Evolutionary conservation across 2,329 filamentous ascomycete genomes (phyloP).

Genomic region (Colletotrichum sidae): DNA sequence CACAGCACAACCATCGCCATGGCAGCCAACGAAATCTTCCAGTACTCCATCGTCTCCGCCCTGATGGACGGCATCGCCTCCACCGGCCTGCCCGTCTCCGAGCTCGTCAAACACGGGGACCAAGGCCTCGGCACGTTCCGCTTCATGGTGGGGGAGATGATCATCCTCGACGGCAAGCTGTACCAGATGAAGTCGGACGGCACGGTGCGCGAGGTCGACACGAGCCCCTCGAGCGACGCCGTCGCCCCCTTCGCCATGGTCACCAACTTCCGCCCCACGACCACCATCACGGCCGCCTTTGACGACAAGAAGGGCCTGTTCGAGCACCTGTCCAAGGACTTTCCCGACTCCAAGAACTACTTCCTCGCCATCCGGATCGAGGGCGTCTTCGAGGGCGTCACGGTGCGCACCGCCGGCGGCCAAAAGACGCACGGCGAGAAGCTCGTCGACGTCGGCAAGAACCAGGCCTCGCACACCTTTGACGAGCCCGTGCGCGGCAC

Average conservation of each 20-base stretch:
- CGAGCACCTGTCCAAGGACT: slow-evolving; percentile 36
- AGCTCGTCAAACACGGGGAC: slow-evolving; percentile 46
- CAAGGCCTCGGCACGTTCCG: slow-evolving; percentile 50
- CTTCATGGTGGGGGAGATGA: slow-evolving; percentile 50
- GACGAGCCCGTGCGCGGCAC: slow-evolving; percentile 41
- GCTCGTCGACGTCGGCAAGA: slow-evolving; percentile 43
- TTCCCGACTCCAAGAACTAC: slow-evolving; percentile 44
- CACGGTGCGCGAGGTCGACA: slow-evolving; percentile 41
- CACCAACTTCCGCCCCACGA: slow-evolving; percentile 45
- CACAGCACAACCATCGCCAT: slow-evolving; percentile 35
- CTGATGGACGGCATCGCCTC: slow-evolving; percentile 50
- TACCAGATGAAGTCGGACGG: slow-evolving; percentile 52
- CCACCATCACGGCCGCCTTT: slow-evolving; percentile 37
- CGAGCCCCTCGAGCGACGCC: slow-evolving; percentile 36
- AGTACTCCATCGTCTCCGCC: slow-evolving; percentile 49
- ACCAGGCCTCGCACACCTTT: slow-evolving; percentile 46
- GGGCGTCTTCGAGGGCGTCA: slow-evolving; percentile 44
- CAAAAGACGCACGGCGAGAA: slow-evolving; percentile 44
- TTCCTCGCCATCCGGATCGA: slow-evolving; percentile 47
- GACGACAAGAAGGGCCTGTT: slow-evolving; percentile 44
- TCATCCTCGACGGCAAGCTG: slow-evolving; percentile 46
- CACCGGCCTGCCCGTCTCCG: slow-evolving; percentile 44
- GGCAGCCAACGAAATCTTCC: slow-evolving; percentile 48
- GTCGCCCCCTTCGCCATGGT: slow-evolving; percentile 49
- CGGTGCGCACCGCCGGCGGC: slow-evolving; percentile 47